Evolutionary conservation across 495 filamentous ascomycete genomes (phyloP).

Genomic region (Bathelium albidoporum): DNA sequence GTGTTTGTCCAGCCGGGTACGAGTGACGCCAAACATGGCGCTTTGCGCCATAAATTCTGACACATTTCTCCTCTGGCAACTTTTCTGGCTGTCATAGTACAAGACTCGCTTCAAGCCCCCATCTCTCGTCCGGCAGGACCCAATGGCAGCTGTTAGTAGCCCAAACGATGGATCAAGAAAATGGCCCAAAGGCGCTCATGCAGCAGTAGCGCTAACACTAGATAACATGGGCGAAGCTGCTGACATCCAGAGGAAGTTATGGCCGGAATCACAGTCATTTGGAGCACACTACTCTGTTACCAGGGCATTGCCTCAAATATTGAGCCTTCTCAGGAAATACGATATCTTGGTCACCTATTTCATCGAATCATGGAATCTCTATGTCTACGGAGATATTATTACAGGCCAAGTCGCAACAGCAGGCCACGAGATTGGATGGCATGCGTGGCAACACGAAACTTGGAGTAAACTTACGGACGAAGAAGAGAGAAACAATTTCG

Average conservation of each 20-base stretch:
- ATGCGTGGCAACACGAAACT: conserved; percentile 20
- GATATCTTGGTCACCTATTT: conserved; percentile 19
- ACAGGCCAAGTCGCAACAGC: conserved; percentile 9
- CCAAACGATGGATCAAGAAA: too few species aligned
- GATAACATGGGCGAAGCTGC: conserved; percentile 24
- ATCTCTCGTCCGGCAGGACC: too few species aligned
- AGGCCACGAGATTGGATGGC: conserved; percentile 19
- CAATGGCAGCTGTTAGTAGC: too few species aligned
- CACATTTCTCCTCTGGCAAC: not conserved
- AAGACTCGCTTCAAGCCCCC: too few species aligned
- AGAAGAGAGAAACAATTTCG: conserved; percentile 15
- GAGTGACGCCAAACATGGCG: not conserved
- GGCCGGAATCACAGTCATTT: conserved; percentile 11
- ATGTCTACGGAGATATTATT: conserved; percentile 13
- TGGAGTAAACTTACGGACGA: conserved; percentile 14
- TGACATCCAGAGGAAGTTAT: conserved; percentile 16
- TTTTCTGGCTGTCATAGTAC: too few species aligned
- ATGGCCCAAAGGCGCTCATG: conserved; percentile 17
- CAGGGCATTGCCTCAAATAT: conserved; percentile 15
- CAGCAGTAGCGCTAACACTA: conserved; percentile 16
- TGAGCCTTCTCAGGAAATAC: conserved; percentile 12
- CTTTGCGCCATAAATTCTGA: not conserved
- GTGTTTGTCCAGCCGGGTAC: not conserved
- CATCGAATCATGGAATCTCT: conserved; percentile 19
- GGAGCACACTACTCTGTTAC: conserved; percentile 18